Evolutionary conservation across 2,329 filamentous ascomycete genomes (phyloP).

Genomic region (Calonectria hongkongensis): DNA sequence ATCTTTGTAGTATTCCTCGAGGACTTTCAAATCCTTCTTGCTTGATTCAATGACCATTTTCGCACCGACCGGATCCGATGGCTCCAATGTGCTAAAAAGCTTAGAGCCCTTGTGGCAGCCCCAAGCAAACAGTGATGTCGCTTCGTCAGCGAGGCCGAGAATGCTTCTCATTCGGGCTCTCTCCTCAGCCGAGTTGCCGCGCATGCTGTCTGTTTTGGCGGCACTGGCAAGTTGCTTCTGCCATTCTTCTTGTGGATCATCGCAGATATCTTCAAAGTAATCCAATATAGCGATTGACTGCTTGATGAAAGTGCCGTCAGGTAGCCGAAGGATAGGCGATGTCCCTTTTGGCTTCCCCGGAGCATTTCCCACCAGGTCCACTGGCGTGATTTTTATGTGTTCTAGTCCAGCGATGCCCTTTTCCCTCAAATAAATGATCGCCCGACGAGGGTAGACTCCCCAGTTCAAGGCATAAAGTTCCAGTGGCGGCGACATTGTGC

Average conservation of each 20-base stretch:
- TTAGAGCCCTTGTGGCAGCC: slow-evolving; percentile 45
- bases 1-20: slow-evolving; percentile 39
- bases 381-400: neutral
- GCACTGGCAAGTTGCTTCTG: slow-evolving; percentile 28
- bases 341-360: slow-evolving; percentile 42
- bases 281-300: slow-evolving; percentile 45
- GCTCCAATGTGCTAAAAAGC: slow-evolving; percentile 30
- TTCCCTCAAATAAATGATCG: slow-evolving; percentile 4
- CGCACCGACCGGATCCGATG: slow-evolving; percentile 4
- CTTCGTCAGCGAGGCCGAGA: slow-evolving; percentile 43
- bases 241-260: slow-evolving; percentile 36
- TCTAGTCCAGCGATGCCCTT: neutral
- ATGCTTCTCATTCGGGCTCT: slow-evolving; percentile 41
- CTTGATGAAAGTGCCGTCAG: slow-evolving; percentile 46
- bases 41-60: slow-evolving; percentile 38
- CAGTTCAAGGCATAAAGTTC: slow-evolving; percentile 12
- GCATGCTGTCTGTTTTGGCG: slow-evolving; percentile 7
- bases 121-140: slow-evolving; percentile 38
- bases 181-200: slow-evolving; percentile 31
- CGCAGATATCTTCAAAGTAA: slow-evolving; percentile 47
- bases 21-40: slow-evolving; percentile 31
- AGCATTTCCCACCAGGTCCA: slow-evolving; percentile 16
- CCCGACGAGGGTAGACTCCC: slow-evolving; percentile 7
- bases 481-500: neutral
- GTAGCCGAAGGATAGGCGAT: slow-evolving; percentile 39